phyloP scores from a whole-genome alignment of 2,329 filamentous ascomycete genomes.

The Penicillium sp. region DNA sequence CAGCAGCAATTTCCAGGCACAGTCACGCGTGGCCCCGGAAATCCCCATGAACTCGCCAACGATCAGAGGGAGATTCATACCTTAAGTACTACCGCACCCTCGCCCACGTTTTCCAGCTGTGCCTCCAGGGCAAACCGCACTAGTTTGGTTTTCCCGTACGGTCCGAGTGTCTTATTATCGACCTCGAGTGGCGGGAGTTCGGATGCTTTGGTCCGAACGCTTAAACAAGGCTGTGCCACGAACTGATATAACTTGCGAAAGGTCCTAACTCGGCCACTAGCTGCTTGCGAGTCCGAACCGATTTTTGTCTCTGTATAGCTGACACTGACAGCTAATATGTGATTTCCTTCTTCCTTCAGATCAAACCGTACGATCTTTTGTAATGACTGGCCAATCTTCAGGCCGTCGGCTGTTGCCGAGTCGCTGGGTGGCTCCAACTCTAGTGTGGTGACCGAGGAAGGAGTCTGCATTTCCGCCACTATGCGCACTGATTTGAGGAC shows the following conservation, averaged over 20 bases:
- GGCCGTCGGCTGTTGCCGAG: slow-evolving; percentile 38
- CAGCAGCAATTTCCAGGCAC: neutral
- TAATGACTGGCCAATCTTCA: slow-evolving; percentile 58
- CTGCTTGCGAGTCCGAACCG: slow-evolving; percentile 44
- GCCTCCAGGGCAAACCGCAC: slow-evolving; percentile 76
- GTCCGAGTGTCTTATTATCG: slow-evolving; percentile 45
- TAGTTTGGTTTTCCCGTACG: slow-evolving; percentile 42
- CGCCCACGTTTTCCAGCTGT: slow-evolving; percentile 91
- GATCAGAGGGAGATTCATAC: slow-evolving; percentile 35
- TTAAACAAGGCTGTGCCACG: slow-evolving; percentile 81
- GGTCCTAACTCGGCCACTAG: slow-evolving; percentile 66
- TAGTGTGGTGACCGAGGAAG: slow-evolving; percentile 67
- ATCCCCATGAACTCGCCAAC: neutral
- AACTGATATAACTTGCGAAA: slow-evolving; percentile 98
- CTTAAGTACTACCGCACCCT: slow-evolving; percentile 76
- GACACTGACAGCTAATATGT: slow-evolving; percentile 88
- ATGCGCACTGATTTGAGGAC: slow-evolving; percentile 73
- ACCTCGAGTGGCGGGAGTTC: slow-evolving; percentile 51
- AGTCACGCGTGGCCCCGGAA: neutral
- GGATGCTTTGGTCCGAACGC: slow-evolving; percentile 85
- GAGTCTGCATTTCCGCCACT: slow-evolving; percentile 92
- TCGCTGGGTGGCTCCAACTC: slow-evolving; percentile 50
- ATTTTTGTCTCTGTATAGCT: slow-evolving; percentile 83
- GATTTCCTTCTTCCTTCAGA: slow-evolving; percentile 88
- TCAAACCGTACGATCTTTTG: slow-evolving; percentile 83